These are phyloP conservation scores for Pyrenophora tritici-repentis DNA, from an alignment of 2,329 filamentous ascomycete species.

Conservation along the genomic window DNA sequence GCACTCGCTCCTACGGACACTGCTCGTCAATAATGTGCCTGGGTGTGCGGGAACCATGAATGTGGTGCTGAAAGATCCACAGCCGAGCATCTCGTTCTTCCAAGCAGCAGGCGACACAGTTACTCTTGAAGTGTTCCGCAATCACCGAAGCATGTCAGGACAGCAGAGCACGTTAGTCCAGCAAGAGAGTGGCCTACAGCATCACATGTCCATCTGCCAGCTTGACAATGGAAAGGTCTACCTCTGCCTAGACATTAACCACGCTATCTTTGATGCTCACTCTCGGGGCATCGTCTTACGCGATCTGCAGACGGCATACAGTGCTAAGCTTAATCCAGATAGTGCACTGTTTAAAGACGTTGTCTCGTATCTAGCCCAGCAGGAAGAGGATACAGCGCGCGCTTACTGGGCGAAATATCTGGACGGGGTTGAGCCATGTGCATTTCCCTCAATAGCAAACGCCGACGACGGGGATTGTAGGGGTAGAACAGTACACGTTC, in stretches of 20 bases:
- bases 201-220: constrained; percentile 20
- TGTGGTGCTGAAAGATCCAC: no score
- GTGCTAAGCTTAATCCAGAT: background rate
- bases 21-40: background rate
- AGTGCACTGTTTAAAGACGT: background rate
- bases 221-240: constrained; percentile 7
- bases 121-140: constrained; percentile 3
- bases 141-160: background rate
- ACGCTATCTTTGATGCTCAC: constrained; percentile 26
- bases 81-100: background rate
- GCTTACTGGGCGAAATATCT: background rate
- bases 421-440: background rate
- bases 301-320: constrained; percentile 22
- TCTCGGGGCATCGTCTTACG: constrained; percentile 18
- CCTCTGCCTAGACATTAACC: constrained; percentile 25
- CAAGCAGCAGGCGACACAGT: background rate
- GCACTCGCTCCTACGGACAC: background rate
- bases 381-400: no score
- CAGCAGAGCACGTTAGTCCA: background rate
- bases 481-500: constrained; percentile 4
- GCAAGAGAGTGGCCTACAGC: no score
- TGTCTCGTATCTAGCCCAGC: background rate
- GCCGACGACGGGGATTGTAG: background rate
- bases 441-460: background rate
- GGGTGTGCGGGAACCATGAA: background rate